Conservation (phyloP, 495 filamentous ascomycete genomes). For the Neohortaea acidophila region DNA sequence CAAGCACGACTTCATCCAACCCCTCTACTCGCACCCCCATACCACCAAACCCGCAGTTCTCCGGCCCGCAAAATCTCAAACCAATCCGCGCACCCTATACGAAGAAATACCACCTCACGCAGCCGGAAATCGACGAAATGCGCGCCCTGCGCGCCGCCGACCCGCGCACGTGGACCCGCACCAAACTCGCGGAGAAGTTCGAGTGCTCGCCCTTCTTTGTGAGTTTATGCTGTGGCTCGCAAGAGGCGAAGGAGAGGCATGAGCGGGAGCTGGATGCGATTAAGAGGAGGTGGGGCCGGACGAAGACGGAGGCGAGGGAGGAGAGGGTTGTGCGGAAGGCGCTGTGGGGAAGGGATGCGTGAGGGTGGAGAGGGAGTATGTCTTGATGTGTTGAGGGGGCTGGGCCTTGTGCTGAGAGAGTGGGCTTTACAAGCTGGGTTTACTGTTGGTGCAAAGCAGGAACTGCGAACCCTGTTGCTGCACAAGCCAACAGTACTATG, state of each 20-base stretch:
- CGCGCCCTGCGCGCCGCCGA: slow-evolving; percentile 49
- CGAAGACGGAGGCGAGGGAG: slow-evolving; percentile 53
- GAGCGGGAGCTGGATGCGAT: slow-evolving; percentile 38
- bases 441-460: not conserved
- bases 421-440: not conserved
- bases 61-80: slow-evolving; percentile 8
- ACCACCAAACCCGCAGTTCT: not conserved
- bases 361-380: too few species aligned
- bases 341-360: slow-evolving; percentile 37
- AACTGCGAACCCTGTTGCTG: too few species aligned
- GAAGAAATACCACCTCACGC: slow-evolving; percentile 63
- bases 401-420: too few species aligned
- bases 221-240: slow-evolving; percentile 34
- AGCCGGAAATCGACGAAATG: slow-evolving; percentile 64
- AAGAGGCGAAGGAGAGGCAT: slow-evolving; percentile 29
- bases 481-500: too few species aligned
- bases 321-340: slow-evolving; percentile 55
- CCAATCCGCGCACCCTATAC: slow-evolving; percentile 36
- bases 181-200: slow-evolving; percentile 54
- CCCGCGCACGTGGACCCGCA: slow-evolving; percentile 57
- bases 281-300: slow-evolving; percentile 58
- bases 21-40: not conserved
- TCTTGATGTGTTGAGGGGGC: not conserved
- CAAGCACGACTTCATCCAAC: slow-evolving; percentile 5
- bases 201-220: slow-evolving; percentile 67